Conservation (phyloP, 2,329 filamentous ascomycete species). For the Magnaporthales sp. region DNA sequence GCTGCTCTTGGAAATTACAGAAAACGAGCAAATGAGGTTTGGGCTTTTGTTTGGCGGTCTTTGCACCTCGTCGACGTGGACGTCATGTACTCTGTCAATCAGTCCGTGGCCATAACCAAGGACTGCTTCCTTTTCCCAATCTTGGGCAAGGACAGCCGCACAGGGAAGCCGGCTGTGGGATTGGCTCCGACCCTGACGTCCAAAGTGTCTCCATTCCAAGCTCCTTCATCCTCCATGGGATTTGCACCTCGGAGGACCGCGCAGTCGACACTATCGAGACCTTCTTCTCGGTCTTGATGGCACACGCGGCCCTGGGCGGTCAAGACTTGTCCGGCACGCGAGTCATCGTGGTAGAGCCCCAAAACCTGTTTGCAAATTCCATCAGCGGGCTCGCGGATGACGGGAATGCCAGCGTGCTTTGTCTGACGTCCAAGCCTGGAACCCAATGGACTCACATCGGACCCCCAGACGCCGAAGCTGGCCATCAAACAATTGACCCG, state of each 20-base stretch:
- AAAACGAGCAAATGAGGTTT: background rate
- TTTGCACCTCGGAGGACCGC: background rate
- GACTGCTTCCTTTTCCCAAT: background rate
- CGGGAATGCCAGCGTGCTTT: background rate
- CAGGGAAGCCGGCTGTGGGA: background rate
- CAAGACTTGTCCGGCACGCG: background rate
- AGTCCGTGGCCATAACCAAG: background rate
- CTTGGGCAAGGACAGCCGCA: background rate
- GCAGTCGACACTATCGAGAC: background rate
- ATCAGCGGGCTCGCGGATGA: background rate
- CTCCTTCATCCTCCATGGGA: background rate
- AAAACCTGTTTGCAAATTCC: background rate
- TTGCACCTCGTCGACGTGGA: background rate
- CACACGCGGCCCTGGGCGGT: background rate
- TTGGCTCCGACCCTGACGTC: background rate
- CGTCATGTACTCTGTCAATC: background rate
- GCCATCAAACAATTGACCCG: background rate
- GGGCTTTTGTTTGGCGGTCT: slow-evolving; percentile 8
- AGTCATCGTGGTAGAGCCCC: background rate
- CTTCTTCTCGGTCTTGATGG: background rate
- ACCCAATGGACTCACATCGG: background rate
- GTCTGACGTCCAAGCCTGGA: background rate
- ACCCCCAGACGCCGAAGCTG: background rate
- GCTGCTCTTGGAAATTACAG: slow-evolving; percentile 14
- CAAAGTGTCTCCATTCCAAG: background rate